Base-by-base conservation (phyloP, 345 rosid species). In the Bruguiera parviflora region DNA sequence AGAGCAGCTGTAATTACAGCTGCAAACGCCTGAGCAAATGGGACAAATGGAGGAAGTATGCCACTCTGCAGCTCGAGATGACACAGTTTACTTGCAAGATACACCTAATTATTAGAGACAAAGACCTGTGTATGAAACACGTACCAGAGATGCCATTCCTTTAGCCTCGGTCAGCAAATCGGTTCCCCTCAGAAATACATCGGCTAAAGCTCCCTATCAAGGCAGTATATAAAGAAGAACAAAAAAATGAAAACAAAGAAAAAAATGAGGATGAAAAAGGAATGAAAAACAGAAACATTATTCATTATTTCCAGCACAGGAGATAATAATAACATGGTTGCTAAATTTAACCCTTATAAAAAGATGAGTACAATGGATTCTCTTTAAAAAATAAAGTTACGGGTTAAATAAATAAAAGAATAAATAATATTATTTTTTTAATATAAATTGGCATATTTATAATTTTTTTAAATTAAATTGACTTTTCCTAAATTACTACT, bases 1-100 rank as follows among this genome's bases (percentile, higher is more conserved):
- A 95, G 97, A 64, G 84, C 85, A 32, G 97, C 99, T 0, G 99
- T 92, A 56, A 90, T 71, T 53, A 82, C 99, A 70, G 99, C 99
- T 16, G 99, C 97, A 82, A 95, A 90, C 18, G 84, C 99, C 80
- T 92, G 97, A 65, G 99, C 99, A 73, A 95, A 95, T 53, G 96
- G 99, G 35, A 92, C 99, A 72, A 88, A 92, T 46, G 96, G 98
- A 71, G 97, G 98, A 27, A 94, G 79, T 51, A 91, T 77, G 31
- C 98, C 97, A 1, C 96, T 81, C 98, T 91, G 67, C 58, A 79
- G 53, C 64, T 67, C 8, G 65, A 63, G 71, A 39, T 37, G 57
- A 5, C 28, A 52, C 9, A 6, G 22, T 64, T 81, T 46, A 67
- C 69, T 55, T 53, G 32, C 37, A 63, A 29, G 51, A 58, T 61